Evolutionary conservation across 345 rosid species (phyloP), one percentile per base, ranked within the genome.

Genomic region (Salix dunnii): DNA sequence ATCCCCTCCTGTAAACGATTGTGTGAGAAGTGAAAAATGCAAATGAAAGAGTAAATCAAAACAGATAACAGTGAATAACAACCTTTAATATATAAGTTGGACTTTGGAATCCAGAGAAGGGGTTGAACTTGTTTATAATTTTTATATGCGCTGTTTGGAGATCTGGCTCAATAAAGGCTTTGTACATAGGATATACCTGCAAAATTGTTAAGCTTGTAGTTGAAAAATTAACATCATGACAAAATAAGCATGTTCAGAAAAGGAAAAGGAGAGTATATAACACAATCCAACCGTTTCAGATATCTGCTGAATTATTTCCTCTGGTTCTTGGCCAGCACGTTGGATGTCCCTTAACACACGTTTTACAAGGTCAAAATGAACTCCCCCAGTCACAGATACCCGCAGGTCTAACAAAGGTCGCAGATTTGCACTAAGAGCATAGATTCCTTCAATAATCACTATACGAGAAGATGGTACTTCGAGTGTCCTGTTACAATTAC

Each of bases 111-210:
- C 99, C 98, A 16, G 93, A 81, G 86, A 96, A 94, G 18, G 99
- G 99, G 78, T 96, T 96, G 83, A 94, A 96, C 82, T 91, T 96
- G 88, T 96, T 96, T 71, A 84, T 85, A 75, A 96, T 94, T 87
- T 87, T 92, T 72, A 96, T 88, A 66, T 96, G 99, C 61, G 98
- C 99, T 61, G 97, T 96, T 88, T 90, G 89, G 74, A 96, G 98
- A 85, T 96, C 99, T 72, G 99, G 98, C 86, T 96, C 99, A 30
- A 94, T 96, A 81, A 88, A 96, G 82, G 99, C 99, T 84, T 96
- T 96, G 88, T 94, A 96, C 99, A 96, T 96, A 14, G 99, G 97
- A 85, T 92, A 96, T 49, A 96, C 98, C 99, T 96, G 87, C 75
- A 83, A 80, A 42, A 77, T 18, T 81, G 61, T 72, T 65, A 68